These are phyloP conservation scores for Thermothielavioides terrestris DNA, from an alignment of 495 filamentous ascomycete genomes.

Conservation along the genomic window DNA sequence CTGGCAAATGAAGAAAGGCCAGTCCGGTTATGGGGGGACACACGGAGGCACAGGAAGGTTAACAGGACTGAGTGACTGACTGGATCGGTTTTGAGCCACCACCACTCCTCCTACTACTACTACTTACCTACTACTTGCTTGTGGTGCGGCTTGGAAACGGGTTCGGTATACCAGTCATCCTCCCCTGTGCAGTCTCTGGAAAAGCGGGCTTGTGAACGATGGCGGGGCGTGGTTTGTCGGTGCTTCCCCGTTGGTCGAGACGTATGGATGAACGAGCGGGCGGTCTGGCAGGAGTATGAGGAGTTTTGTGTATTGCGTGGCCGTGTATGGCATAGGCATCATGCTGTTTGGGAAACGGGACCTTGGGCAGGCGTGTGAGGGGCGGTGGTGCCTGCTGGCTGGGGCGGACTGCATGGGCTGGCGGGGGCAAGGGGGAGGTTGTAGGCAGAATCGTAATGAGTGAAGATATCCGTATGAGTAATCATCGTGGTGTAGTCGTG, in stretches of 20 bases:
- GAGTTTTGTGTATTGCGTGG: not conserved
- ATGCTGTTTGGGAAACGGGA: not conserved
- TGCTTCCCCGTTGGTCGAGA: too few relatives aligned
- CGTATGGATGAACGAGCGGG: not conserved
- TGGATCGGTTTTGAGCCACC: too few relatives aligned
- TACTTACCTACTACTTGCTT: too few relatives aligned
- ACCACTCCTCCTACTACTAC: too few relatives aligned
- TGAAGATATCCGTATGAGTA: not conserved
- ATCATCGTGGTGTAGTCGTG: not conserved
- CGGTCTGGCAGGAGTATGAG: not conserved
- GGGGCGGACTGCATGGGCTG: not conserved
- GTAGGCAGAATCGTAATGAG: slow-evolving; percentile 9
- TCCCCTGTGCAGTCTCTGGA: too few relatives aligned
- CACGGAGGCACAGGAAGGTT: too few relatives aligned
- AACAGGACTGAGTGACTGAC: too few relatives aligned
- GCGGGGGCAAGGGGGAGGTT: too few relatives aligned
- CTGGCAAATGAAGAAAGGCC: too few relatives aligned
- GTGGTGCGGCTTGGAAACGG: not conserved
- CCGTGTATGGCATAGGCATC: too few relatives aligned
- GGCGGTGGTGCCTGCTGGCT: not conserved
- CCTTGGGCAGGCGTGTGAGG: not conserved
- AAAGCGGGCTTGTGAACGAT: too few relatives aligned
- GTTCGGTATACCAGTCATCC: not conserved
- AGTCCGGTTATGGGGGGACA: not conserved
- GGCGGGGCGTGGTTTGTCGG: too few relatives aligned